Percentiles rank a stretch among this genome's conserved stretches.
Conservation (phyloP, 176 grass and related monocot species). For the Alopecurus myosuroides region DNA sequence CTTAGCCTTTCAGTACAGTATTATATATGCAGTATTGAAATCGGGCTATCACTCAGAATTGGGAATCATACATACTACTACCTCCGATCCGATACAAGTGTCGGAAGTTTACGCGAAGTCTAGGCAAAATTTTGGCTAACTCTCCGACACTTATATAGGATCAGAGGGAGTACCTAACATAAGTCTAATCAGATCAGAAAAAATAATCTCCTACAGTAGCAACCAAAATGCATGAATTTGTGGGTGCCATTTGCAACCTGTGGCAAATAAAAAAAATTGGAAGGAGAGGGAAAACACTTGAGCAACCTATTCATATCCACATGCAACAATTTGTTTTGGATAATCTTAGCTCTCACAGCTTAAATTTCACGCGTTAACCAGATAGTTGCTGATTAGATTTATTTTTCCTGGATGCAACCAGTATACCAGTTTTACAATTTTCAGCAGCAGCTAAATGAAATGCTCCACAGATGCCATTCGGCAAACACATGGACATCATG, state of each 20-base stretch:
- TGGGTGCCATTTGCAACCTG: background rate
- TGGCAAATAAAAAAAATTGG: background rate
- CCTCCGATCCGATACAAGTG: too few relatives aligned
- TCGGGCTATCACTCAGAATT: background rate
- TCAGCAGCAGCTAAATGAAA: background rate
- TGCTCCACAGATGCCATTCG: background rate
- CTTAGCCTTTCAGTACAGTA: background rate
- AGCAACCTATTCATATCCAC: background rate
- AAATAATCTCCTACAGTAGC: background rate
- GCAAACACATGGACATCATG: background rate
- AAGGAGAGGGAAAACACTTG: background rate
- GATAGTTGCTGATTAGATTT: background rate
- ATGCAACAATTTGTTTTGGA: background rate
- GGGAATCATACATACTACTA: too few relatives aligned
- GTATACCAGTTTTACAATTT: background rate
- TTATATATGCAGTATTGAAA: background rate
- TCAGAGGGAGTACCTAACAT: too few relatives aligned
- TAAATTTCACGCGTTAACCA: background rate
- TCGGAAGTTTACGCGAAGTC: too few relatives aligned
- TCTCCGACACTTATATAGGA: too few relatives aligned
- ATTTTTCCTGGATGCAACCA: background rate
- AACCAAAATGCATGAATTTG: background rate
- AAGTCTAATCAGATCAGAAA: background rate
- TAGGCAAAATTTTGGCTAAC: too few relatives aligned
- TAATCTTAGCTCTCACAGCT: background rate